A percentile compares a stretch with the other conserved stretches of the same genome.
Evolutionary conservation across 768 basidiomycete species (phyloP).

Genomic region (Chalciporus sphaerocephalus): DNA sequence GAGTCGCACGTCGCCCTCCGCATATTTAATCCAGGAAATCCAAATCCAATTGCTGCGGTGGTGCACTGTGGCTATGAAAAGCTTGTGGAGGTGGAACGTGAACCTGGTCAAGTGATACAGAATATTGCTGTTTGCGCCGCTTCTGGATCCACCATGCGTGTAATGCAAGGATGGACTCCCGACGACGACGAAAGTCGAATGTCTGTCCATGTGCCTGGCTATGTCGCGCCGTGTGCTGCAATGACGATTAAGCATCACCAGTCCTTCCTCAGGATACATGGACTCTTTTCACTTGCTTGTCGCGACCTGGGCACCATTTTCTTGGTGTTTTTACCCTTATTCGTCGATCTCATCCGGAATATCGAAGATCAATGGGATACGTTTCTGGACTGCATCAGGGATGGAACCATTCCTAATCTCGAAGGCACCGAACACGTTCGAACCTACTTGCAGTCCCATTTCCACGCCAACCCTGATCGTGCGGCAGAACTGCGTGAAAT

Average conservation of each 20-base stretch:
- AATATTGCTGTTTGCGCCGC: slow-evolving; percentile 5
- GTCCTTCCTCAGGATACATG: slow-evolving; percentile 19
- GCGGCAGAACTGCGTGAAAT: slow-evolving; percentile 19
- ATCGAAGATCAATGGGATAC: slow-evolving; percentile 18
- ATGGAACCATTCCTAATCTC: slow-evolving; percentile 16
- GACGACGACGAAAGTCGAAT: slow-evolving; percentile 9
- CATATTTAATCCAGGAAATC: neutral
- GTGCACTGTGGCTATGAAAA: neutral
- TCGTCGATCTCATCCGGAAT: slow-evolving; percentile 12
- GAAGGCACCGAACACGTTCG: slow-evolving; percentile 11
- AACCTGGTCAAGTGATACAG: slow-evolving; percentile 1
- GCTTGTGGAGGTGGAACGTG: slow-evolving; percentile 5
- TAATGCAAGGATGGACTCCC: slow-evolving; percentile 5
- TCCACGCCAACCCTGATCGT: slow-evolving; percentile 14
- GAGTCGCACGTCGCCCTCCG: neutral
- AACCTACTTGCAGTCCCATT: slow-evolving; percentile 10
- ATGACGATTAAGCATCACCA: slow-evolving; percentile 9
- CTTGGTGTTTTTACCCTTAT: slow-evolving; percentile 3
- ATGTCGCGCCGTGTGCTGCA: slow-evolving; percentile 14
- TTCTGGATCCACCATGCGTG: neutral
- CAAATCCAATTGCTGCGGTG: neutral
- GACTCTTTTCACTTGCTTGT: slow-evolving; percentile 16
- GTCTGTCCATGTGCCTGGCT: slow-evolving; percentile 10
- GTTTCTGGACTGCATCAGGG: slow-evolving; percentile 13
- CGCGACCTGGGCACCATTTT: slow-evolving; percentile 1